phyloP scores from a whole-genome alignment of 805 yeast genomes.

The Suhomyces faveliae region DNA sequence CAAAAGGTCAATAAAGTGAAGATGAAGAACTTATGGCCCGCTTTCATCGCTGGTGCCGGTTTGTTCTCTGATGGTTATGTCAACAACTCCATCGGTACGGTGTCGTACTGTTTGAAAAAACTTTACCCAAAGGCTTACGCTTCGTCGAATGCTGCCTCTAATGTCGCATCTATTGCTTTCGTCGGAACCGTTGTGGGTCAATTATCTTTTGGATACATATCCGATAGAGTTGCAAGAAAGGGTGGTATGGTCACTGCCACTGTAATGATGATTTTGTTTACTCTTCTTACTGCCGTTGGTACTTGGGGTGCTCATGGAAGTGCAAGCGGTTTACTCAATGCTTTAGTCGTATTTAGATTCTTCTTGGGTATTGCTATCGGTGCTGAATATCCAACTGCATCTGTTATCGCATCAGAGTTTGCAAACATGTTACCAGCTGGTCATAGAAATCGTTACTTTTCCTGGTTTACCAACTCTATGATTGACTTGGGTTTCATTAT shows the following conservation, averaged over 20 bases:
- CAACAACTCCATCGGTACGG: constrained; percentile 80
- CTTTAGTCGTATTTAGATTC: constrained; percentile 80
- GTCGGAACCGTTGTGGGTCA: constrained; percentile 91
- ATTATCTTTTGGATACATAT: constrained; percentile 72
- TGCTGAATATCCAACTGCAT: constrained; percentile 91
- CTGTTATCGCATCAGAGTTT: constrained; percentile 92
- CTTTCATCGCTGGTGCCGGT: constrained; percentile 75
- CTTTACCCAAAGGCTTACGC: constrained; percentile 70
- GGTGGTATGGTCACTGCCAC: constrained; percentile 81
- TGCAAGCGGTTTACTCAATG: constrained; percentile 76
- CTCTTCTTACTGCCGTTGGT: constrained; percentile 63
- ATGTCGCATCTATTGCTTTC: constrained; percentile 84
- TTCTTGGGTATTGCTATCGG: constrained; percentile 91
- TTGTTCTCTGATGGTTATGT: constrained; percentile 91
- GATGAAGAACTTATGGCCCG: constrained; percentile 30
- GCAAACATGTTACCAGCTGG: constrained; percentile 77
- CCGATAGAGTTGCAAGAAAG: constrained; percentile 81
- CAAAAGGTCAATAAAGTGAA: constrained; percentile 14
- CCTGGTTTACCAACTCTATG: constrained; percentile 85
- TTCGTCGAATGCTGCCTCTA: constrained; percentile 68
- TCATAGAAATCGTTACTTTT: constrained; percentile 82
- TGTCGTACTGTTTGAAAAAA: constrained; percentile 61
- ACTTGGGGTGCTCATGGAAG: constrained; percentile 75
- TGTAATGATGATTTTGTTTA: constrained; percentile 67
- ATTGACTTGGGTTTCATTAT: constrained; percentile 86